Conservation (phyloP, 805 yeast species). For the Wickerhamiella shivajii region DNA sequence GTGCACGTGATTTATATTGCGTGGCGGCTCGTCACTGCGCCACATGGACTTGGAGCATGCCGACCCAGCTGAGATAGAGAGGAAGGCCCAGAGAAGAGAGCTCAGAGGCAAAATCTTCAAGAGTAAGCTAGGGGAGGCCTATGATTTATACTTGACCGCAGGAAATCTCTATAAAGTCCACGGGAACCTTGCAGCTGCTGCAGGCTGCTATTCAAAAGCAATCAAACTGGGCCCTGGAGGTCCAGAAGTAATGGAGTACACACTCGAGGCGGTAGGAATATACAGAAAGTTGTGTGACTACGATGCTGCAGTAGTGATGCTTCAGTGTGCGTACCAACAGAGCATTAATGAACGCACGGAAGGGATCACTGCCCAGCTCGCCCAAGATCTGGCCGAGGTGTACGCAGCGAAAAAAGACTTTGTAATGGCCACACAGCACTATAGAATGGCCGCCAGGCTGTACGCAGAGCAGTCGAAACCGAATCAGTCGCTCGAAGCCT, state of each 20-base stretch:
- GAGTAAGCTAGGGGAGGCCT: slow-evolving; percentile 3
- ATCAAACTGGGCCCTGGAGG: slow-evolving; percentile 5
- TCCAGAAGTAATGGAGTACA: slow-evolving; percentile 8
- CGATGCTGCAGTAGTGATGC: slow-evolving; percentile 11
- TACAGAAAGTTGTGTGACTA: slow-evolving; percentile 8
- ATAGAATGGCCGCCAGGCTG: too few relatives aligned
- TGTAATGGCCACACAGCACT: too few relatives aligned
- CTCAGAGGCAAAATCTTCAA: slow-evolving; percentile 2
- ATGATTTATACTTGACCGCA: slow-evolving; percentile 5
- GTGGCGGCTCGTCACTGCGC: too few relatives aligned
- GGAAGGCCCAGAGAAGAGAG: slow-evolving; percentile 1
- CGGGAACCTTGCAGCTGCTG: slow-evolving; percentile 1
- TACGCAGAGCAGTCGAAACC: too few relatives aligned
- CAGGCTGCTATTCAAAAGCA: slow-evolving; percentile 3
- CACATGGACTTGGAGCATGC: too few relatives aligned
- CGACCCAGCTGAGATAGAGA: slow-evolving; percentile 5
- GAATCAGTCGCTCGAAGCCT: too few relatives aligned
- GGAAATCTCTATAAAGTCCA: slow-evolving; percentile 3
- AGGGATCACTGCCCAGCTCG: slow-evolving; percentile 9
- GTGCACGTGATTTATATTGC: too few relatives aligned
- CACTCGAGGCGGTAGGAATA: slow-evolving; percentile 10
- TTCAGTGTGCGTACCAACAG: slow-evolving; percentile 9
- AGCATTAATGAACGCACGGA: slow-evolving; percentile 11
- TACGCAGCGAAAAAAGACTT: slow-evolving; percentile 8
- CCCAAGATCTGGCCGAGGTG: slow-evolving; percentile 8